phyloP scores from a whole-genome alignment of 2,329 filamentous ascomycete genomes.

The Penicillium janthinellum region DNA sequence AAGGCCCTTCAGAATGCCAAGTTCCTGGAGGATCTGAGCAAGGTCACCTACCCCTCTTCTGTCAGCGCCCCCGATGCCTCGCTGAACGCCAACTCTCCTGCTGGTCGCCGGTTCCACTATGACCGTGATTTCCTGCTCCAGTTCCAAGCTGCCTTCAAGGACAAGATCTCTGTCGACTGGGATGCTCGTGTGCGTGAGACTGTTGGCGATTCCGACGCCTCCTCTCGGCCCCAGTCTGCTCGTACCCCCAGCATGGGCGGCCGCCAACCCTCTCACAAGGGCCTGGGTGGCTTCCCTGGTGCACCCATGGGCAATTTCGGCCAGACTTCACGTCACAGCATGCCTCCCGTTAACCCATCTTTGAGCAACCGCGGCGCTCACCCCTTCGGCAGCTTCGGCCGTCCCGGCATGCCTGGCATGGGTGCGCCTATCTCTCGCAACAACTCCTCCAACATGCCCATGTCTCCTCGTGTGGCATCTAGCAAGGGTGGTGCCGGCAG shows the following conservation, averaged over 20 bases:
- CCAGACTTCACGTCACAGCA: conserved; percentile 21
- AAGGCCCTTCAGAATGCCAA: conserved; percentile 90
- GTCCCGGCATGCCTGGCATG: conserved; percentile 62
- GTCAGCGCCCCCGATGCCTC: conserved; percentile 90
- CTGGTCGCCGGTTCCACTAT: conserved; percentile 85
- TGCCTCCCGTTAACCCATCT: conserved; percentile 77
- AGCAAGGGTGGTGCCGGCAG: conserved; percentile 26
- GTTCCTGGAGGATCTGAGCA: conserved; percentile 77
- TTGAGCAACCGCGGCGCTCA: conserved; percentile 44
- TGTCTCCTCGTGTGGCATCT: conserved; percentile 70
- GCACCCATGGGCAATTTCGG: conserved; percentile 70
- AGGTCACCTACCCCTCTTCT: conserved; percentile 78
- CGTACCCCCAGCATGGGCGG: conserved; percentile 52
- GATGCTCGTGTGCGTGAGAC: conserved; percentile 82
- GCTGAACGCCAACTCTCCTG: conserved; percentile 72
- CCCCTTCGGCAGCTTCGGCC: conserved; percentile 60
- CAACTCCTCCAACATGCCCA: conserved; percentile 62
- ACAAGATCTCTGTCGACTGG: conserved; percentile 94
- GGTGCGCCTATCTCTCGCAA: conserved; percentile 67
- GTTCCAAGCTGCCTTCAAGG: conserved; percentile 93
- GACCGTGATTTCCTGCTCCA: conserved; percentile 94
- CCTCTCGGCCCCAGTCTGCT: conserved; percentile 62
- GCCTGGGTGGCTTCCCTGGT: conserved; percentile 43
- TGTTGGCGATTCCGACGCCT: conserved; percentile 70
- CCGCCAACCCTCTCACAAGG: conserved; percentile 54